Percentiles rank a stretch among this genome's conserved stretches.
These are phyloP conservation scores for Flaveria floridana DNA, from an alignment of 140 eudicot genomes.

Conservation along the genomic window DNA sequence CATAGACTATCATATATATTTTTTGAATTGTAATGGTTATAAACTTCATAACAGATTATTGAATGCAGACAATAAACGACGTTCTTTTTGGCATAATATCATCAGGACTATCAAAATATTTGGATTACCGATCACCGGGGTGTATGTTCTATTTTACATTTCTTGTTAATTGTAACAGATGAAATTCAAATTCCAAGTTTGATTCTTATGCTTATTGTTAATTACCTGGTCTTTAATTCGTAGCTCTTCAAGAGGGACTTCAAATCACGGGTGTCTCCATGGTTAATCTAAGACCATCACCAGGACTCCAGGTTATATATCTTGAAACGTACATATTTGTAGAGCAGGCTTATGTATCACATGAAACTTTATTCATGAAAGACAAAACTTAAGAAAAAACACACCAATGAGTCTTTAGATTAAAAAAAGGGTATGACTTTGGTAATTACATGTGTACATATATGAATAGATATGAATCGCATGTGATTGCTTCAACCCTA, in stretches of 20 bases:
- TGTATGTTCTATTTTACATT: slow-evolving; percentile 31
- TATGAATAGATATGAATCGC: no score
- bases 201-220: background rate
- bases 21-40: background rate
- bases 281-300: slow-evolving; percentile 69
- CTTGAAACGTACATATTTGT: background rate
- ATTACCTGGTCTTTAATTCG: background rate
- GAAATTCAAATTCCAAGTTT: background rate
- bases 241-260: slow-evolving; percentile 60
- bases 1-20: background rate
- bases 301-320: slow-evolving; percentile 63
- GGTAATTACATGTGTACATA: no score
- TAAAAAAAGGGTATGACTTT: no score
- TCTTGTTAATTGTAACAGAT: background rate
- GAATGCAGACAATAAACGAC: slow-evolving; percentile 83
- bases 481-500: no score
- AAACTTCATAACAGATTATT: slow-evolving; percentile 1
- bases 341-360: background rate
- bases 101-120: slow-evolving; percentile 67
- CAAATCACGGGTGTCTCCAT: slow-evolving; percentile 70
- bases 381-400: no score
- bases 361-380: background rate
- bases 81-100: slow-evolving; percentile 81
- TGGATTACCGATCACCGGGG: slow-evolving; percentile 48
- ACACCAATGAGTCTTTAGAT: no score